Base-by-base conservation (phyloP, 345 rosid species). In the Linum usitatissimum region DNA sequence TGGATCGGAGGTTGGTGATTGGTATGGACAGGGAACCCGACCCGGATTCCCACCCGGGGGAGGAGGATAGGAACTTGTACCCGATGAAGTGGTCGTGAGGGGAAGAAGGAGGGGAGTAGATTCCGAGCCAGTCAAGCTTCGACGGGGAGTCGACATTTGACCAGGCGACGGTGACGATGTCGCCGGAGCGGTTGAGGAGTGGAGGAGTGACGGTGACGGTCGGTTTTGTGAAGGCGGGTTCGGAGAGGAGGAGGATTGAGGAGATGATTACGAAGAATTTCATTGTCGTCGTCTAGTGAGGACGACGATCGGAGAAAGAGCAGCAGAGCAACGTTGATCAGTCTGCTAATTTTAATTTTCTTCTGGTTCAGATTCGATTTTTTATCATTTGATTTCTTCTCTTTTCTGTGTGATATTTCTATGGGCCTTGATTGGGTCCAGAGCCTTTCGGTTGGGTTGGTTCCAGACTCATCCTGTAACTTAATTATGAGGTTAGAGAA, bases 21-120 rank as follows among this genome's bases (percentile, higher is more conserved):
- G 93, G 90, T 17, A 89, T 60, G 9, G 89, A 84, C 71, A 89
- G 73, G 60, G 80, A 80, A 49, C 98, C 95, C 66, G 86, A 81
- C 45, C 95, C 95, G 64, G 89, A 78, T 64, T 68, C 17, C 86
- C 89, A 84, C 6, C 60, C 38, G 57, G 93, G 73, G 6, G 88
- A 81, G 57, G 79, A 65, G 45, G 83, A 75, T 17, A 88, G 91
- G 76, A 88, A 86, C 65, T 78, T 76, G 79, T 92, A 88, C 64
- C 96, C 95, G 21, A 86, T 81, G 80, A 86, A 91, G 66, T 74
- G 79, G 55, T 82, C 81, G 76, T 79, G 70, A 55, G 59, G 77
- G 6, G 98, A 86, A 30, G 82, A 81, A 3, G 98, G 89, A 0
- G 96, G 93, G 0, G 96, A 80, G 81, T 86, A 91, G 83, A 91